Evolutionary conservation across 352 stramenopile genomes (phyloP).

Genomic region (Pythium volutum): DNA sequence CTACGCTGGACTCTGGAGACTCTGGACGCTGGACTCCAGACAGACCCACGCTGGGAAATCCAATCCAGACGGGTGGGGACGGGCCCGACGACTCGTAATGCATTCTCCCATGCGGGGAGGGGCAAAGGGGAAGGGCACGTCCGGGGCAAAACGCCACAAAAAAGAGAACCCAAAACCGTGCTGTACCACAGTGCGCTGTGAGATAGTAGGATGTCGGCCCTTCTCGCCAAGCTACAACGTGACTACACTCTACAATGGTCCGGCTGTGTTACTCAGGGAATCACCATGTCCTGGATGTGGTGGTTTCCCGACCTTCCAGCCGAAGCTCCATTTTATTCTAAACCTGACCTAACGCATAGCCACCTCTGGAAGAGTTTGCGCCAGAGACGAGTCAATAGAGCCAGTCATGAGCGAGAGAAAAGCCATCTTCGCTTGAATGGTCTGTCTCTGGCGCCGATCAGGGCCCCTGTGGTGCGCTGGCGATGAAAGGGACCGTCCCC

Average conservation of each 20-base stretch:
- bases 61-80: background rate
- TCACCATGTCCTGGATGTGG: too few species aligned
- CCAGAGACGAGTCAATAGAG: background rate
- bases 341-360: too few species aligned
- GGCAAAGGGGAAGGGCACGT: background rate
- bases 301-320: too few species aligned
- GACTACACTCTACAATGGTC: too few species aligned
- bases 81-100: background rate
- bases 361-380: background rate
- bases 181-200: too few species aligned
- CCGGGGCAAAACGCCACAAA: background rate
- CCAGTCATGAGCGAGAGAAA: background rate
- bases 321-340: too few species aligned
- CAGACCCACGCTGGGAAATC: background rate
- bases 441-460: background rate
- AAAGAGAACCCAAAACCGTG: too few species aligned
- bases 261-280: too few species aligned
- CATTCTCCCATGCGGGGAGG: too few species aligned
- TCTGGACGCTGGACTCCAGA: constrained; percentile 2
- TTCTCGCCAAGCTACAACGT: too few species aligned
- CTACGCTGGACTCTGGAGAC: background rate
- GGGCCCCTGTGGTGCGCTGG: too few species aligned
- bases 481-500: background rate
- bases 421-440: background rate
- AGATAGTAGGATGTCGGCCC: too few species aligned